Evolutionary conservation across 75 land plant species (phyloP), one percentile per base, ranked within the genome.

Genomic region (Isoetes taiwanensis): DNA sequence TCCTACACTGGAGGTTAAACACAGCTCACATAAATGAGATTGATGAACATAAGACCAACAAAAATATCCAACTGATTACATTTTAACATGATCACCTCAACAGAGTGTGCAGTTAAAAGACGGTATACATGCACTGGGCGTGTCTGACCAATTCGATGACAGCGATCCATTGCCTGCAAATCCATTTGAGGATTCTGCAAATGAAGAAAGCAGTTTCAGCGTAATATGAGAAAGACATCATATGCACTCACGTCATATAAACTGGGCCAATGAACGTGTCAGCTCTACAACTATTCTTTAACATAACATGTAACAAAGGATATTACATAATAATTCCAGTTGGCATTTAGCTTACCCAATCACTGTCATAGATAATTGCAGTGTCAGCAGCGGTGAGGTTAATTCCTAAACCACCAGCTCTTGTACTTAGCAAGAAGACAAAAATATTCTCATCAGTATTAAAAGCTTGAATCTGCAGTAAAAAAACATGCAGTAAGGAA

Each of bases 141-240:
- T 28, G 86, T 86, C 65, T 90, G 96, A 19, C 96, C 96, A 58
- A 90, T 90, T 41, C 96, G 72, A 28, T 90, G 96, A 52, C 96
- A 90, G 19, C 96, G 64, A 65, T 90, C 96, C 96, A 90, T 90
- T 3, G 96, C 96, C 57, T 90, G 96, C 66, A 90, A 59, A 70
- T 90, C 96, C 87, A 86, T 80, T 70, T 90, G 96, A 40, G 96
- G 96, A 43, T 89, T 89, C 96, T 88, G 74, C n/a, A n/a, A n/a
- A n/a, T n/a, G n/a, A n/a, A n/a, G n/a, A n/a, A n/a, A n/a, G n/a
- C n/a, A n/a, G n/a, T n/a, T n/a, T n/a, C n/a, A n/a, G n/a, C n/a
- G n/a, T n/a, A n/a, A n/a, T n/a, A n/a, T n/a, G n/a, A n/a, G n/a
- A n/a, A n/a, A n/a, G n/a, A n/a, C n/a, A n/a, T n/a, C n/a, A n/a